Evolutionary conservation across 1,284 basidiomycete species (phyloP), one percentile per base, ranked within the genome.

Genomic region (Ceratobasidium sp.): DNA sequence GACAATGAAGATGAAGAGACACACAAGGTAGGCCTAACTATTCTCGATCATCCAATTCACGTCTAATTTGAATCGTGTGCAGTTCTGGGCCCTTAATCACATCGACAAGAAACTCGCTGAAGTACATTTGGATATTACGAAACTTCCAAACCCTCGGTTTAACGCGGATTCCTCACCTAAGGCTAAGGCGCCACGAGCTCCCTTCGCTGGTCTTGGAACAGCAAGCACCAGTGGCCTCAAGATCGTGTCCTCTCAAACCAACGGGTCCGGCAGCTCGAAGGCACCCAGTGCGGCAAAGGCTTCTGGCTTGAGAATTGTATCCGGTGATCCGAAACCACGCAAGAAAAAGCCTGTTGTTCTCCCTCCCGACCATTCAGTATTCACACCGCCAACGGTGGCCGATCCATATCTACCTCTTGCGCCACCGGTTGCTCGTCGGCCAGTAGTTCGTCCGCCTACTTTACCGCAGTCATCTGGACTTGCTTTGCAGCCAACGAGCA

Each of bases 61-160:
- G 16, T 1, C 19, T 49, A 19, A 14, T 19, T 13, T 48, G 24
- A 22, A 16, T 48, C 14, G 41, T 62, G 6, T 56, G 2, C 31
- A 72, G 69, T 61, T 48, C 58, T 72, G 46, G 56, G 69, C 58
- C 19, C 58, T 72, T 24, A 37, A 51, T 3, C 69, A 72, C 48
- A 72, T 72, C 27, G 56, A 59, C 27, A 72, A 53, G 58, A 72
- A 72, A 22, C 69, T 72, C 3, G n/a, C 19, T 31, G 56, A 27
- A 14, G 14, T 16, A 29, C 31, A 24, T 41, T 59, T 72, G 14
- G 58, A 61, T 24, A 16, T 72, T 24, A 22, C 56, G 8, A 58
- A 48, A 31, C 41, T 72, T 4, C 16, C 9, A 27, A 37, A 51
- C 41, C 46, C 58, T 51, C 31, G 8, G 19, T 49, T 69, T 41